Percentiles rank a stretch among this genome's conserved stretches.
These are phyloP conservation scores for Mycena polygramma DNA, from an alignment of 768 basidiomycete genomes.

Conservation along the genomic window DNA sequence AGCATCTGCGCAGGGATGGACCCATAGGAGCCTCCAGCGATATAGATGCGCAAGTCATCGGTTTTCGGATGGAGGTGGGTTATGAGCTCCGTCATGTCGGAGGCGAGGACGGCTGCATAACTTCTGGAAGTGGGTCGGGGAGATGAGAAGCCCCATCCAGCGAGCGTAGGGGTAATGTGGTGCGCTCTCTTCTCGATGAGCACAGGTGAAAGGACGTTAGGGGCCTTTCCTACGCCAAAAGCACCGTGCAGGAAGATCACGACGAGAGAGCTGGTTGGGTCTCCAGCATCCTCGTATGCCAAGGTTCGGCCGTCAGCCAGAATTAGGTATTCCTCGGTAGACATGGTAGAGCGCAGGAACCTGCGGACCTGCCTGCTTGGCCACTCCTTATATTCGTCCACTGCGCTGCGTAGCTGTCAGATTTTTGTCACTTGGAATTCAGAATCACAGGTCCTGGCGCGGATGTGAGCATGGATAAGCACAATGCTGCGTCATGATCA, in stretches of 20 bases:
- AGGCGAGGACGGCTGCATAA: constrained; percentile 51
- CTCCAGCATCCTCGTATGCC: constrained; percentile 66
- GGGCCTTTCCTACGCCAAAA: constrained; percentile 63
- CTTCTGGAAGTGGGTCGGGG: constrained; percentile 45
- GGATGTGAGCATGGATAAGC: no score
- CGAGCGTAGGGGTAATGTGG: constrained; percentile 65
- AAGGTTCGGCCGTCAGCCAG: constrained; percentile 61
- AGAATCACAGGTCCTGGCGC: no score
- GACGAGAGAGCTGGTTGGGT: constrained; percentile 60
- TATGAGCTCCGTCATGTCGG: constrained; percentile 56
- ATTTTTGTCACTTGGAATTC: no score
- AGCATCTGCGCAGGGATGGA: constrained; percentile 68
- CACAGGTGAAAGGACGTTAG: constrained; percentile 45
- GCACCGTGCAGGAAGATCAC: constrained; percentile 70
- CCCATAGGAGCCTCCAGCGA: constrained; percentile 68
- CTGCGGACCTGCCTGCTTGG: no score
- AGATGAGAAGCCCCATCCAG: constrained; percentile 62
- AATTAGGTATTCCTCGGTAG: constrained; percentile 51
- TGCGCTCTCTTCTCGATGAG: constrained; percentile 58
- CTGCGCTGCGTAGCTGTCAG: no score
- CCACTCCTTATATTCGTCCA: no score
- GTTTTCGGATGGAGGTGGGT: constrained; percentile 54
- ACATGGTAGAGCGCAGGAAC: not conserved
- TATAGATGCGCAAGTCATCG: constrained; percentile 51
- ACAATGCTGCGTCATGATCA: no score